phyloP scores from a whole-genome alignment of 2,329 filamentous ascomycete genomes.

The Penicillium capsulatum region DNA sequence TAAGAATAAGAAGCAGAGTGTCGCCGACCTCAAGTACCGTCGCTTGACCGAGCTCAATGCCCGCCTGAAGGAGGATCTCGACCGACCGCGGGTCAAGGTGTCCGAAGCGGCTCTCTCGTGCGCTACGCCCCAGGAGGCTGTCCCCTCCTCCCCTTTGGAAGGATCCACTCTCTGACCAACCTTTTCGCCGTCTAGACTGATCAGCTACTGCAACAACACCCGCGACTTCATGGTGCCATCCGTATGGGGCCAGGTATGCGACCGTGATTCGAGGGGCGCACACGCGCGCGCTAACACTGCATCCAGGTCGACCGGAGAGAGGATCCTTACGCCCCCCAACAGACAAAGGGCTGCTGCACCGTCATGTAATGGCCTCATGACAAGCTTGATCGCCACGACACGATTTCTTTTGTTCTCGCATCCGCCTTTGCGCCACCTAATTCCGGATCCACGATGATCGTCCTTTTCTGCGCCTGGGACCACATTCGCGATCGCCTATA shows the following conservation, averaged over 20 bases:
- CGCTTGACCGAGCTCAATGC: conserved; percentile 96
- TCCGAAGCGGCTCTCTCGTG: conserved; percentile 87
- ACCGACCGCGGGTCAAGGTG: conserved; percentile 90
- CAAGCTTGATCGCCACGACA: conserved; percentile 21
- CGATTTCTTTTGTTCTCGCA: conserved; percentile 16
- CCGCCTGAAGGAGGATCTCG: conserved; percentile 89
- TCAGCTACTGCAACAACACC: conserved; percentile 96
- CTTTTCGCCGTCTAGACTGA: conserved; percentile 61
- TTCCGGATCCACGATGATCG: conserved; percentile 19
- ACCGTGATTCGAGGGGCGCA: conserved; percentile 10
- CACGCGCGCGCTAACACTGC: conserved; percentile 14
- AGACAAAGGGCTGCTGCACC: conserved; percentile 85
- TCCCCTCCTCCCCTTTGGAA: conserved; percentile 6
- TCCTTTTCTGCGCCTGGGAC: conserved; percentile 11
- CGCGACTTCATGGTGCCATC: conserved; percentile 99
- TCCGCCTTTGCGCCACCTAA: conserved; percentile 21
- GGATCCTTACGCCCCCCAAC: conserved; percentile 96
- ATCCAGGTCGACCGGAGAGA: conserved; percentile 80
- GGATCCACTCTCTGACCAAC: conserved; percentile 5
- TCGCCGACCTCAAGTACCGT: conserved; percentile 96
- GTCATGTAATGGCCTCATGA: conserved; percentile 68
- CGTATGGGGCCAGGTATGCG: conserved; percentile 75
- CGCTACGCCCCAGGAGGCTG: conserved; percentile 31
- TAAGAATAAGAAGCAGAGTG: conserved; percentile 96
- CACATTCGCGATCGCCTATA: conserved; percentile 15